These are phyloP conservation scores for Bruguiera gymnorhiza DNA, from an alignment of 345 rosid species.

Conservation along the genomic window DNA sequence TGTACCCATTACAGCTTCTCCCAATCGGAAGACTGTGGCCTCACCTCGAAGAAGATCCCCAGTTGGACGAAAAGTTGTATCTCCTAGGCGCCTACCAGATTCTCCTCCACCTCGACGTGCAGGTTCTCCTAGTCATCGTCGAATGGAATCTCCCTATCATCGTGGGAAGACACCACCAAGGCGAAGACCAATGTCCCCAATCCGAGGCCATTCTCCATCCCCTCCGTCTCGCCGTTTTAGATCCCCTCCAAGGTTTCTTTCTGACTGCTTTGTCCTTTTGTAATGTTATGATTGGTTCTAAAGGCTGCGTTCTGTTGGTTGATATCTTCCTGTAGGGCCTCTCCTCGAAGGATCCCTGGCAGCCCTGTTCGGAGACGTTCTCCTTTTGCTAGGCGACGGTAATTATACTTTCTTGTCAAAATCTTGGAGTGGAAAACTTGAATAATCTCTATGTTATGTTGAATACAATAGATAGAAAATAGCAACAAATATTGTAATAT, in stretches of 20 bases:
- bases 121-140: slow-evolving; percentile 74
- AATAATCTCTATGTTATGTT: too few relatives aligned
- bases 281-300: slow-evolving; percentile 9
- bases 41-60: slow-evolving; percentile 91
- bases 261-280: slow-evolving; percentile 3
- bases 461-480: too few relatives aligned
- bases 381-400: slow-evolving; percentile 82
- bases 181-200: slow-evolving; percentile 64
- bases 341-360: slow-evolving; percentile 86
- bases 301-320: slow-evolving; percentile 6
- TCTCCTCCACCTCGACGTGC: slow-evolving; percentile 51
- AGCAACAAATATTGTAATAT: too few relatives aligned
- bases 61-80: slow-evolving; percentile 58
- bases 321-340: slow-evolving; percentile 39
- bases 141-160: slow-evolving; percentile 59
- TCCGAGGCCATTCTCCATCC: slow-evolving; percentile 75
- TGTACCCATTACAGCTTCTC: slow-evolving; percentile 53
- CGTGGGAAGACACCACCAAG: slow-evolving; percentile 75
- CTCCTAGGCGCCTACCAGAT: slow-evolving; percentile 15
- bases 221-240: slow-evolving; percentile 73
- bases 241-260: slow-evolving; percentile 75
- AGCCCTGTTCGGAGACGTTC: slow-evolving; percentile 89
- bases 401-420: slow-evolving; percentile 6
- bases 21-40: slow-evolving; percentile 50
- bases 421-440: background rate